Evolutionary conservation across 805 yeast species (phyloP), one percentile per base, ranked within the genome.

Genomic region (Teunomyces aglyptinius): DNA sequence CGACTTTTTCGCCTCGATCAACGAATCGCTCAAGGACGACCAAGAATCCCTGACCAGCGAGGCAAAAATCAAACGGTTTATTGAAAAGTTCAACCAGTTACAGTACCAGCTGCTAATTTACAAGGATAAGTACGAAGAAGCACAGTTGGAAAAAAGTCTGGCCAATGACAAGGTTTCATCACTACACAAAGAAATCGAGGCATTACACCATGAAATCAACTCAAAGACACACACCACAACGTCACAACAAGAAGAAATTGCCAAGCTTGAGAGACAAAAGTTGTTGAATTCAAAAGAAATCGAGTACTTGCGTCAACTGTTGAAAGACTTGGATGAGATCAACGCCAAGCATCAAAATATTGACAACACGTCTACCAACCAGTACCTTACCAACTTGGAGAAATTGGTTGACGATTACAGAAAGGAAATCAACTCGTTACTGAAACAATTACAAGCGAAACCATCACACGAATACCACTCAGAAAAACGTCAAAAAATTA

Each of bases 231-330:
- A 51, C 4, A 20, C 46, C 1, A 13, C 38, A 1, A 59, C 57
- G 40, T 55, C 59, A 5, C 50, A 51, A 5, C 26, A 36, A 4
- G 39, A 36, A 12, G 43, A 49, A 13, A 52, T 68, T 12, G 59
- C 61, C 49, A 63, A 82, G 46, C 58, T 78, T 5, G 79, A 80
- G 41, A 75, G 77, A 44, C 83, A 82, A 47, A 73, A 73, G 43
- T 56, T 67, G 2, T 64, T 85, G 36, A 76, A 83, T n/a, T 56
- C 67, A 19, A 80, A 78, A 50, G 91, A 86, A 56, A 75, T 82
- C 24, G 78, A 73, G 45, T 73, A 82, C 47, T 64, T 86, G 44
- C 69, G 86, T 48, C 71, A 71, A 34, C 84, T 82, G 60, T 59
- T 85, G 43, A 76, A 81, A 45, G 74, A 73, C 26, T 58, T 78